Conservation (phyloP, 2,329 filamentous ascomycete genomes). For the Alternaria viburni region DNA sequence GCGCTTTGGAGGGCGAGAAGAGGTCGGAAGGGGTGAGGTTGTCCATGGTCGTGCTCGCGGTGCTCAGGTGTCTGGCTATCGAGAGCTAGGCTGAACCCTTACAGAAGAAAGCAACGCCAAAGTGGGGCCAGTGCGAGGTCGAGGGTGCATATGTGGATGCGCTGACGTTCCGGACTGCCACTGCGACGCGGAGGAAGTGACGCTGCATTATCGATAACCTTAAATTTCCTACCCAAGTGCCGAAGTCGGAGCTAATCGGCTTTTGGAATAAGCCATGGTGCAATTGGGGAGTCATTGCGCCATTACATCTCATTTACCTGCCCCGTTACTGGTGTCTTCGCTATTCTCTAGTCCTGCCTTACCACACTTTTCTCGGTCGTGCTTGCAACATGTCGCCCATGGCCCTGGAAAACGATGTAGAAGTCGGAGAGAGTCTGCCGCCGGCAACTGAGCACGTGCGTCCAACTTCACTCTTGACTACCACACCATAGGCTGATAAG, state of each 20-base stretch:
- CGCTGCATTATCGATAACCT: slow-evolving; percentile 43
- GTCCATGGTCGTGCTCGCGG: slow-evolving; percentile 35
- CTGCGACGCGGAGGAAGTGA: slow-evolving; percentile 14
- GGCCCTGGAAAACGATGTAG: slow-evolving; percentile 41
- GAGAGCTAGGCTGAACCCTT: not conserved
- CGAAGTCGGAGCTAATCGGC: slow-evolving; percentile 40
- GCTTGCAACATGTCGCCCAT: slow-evolving; percentile 33
- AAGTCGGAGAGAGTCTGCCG: slow-evolving; percentile 48
- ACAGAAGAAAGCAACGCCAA: not conserved
- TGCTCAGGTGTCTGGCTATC: not conserved
- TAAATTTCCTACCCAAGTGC: slow-evolving; percentile 33
- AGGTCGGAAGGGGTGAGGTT: slow-evolving; percentile 53
- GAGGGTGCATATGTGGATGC: slow-evolving; percentile 4
- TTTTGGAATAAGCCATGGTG: slow-evolving; percentile 14
- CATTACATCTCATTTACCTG: slow-evolving; percentile 9
- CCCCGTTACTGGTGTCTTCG: slow-evolving; percentile 1
- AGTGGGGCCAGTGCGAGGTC: slow-evolving; percentile 5
- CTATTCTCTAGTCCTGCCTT: slow-evolving; percentile 3
- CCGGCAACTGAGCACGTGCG: slow-evolving; percentile 50
- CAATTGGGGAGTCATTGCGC: slow-evolving; percentile 20
- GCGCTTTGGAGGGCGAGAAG: slow-evolving; percentile 68
- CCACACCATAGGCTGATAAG: slow-evolving; percentile 19
- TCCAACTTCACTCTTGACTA: slow-evolving; percentile 19
- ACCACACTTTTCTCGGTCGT: not conserved
- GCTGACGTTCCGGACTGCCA: slow-evolving; percentile 8